Evolutionary conservation across 1,139 yeast genomes (phyloP), one percentile per base, ranked within the genome.

Genomic region (Tardiomyces depauwii): DNA sequence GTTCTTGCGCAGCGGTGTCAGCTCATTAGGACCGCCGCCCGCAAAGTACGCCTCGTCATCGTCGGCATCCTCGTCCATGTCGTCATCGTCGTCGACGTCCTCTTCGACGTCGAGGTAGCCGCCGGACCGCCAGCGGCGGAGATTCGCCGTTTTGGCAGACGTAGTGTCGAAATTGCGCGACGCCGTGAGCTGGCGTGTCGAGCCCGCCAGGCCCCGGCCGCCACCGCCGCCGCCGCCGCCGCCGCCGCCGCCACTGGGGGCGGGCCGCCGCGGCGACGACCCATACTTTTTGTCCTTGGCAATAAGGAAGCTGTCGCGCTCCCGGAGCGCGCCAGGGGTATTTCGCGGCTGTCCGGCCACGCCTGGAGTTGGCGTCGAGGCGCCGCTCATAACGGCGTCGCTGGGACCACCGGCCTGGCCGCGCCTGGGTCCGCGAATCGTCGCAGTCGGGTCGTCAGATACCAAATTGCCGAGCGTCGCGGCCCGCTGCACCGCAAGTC

Each of bases 1-100:
- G 13, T 27, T 38, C 4, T 48, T 49, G 36, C 62, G 53, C 44
- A 63, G 47, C 12, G 65, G 67, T 3, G 66, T 60, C 12, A 58
- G 55, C 44, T 62, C 67, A 23, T 39, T 43, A 13, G 42, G 40
- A 9, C 48, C 51, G 27, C 45, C 51, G 14, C 41, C 46, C 2
- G 49, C 53, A 11, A 39, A 39, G 30, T 45, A 44, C 10, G 41
- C 36, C n/a, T 54, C 55, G 18, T 55, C 63, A 21, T 59, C 63
- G 18, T 57, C 68, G 9, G 56, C 58, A 33, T 57, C 67, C 25
- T 58, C 60, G 16, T 56, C 57, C 18, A 63, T 57, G 25, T 49
- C 51, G 28, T 54, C 53, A 18, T 52, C 57, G 19, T 55, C 61
- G 21, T 56, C 57, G 40, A 54, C 55, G 39, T 49, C 55, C 30